Conservation (phyloP, 768 basidiomycete species). For the Chalciporus piperatus region DNA sequence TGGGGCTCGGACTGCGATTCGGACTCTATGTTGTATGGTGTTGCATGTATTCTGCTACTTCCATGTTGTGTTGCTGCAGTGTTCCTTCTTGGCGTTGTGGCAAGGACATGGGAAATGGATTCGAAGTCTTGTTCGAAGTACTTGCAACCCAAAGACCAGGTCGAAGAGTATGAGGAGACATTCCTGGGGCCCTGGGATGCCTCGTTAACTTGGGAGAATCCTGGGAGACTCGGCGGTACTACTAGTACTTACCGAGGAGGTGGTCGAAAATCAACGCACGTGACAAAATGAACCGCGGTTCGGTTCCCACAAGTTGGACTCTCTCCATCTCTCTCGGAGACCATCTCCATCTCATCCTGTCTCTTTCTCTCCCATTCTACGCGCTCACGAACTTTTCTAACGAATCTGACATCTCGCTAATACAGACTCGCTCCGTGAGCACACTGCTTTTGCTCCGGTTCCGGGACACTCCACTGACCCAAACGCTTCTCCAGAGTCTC, state of each 20-base stretch:
- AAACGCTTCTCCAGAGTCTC: conserved; percentile 10
- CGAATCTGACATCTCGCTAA: conserved; percentile 10
- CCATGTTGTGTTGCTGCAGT: no score
- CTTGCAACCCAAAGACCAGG: neutral
- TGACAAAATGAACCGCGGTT: conserved; percentile 32
- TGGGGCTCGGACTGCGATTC: no score
- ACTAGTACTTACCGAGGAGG: no score
- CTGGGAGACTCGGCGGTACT: no score
- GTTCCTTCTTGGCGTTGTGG: no score
- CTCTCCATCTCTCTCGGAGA: conserved; percentile 10
- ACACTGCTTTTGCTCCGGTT: neutral
- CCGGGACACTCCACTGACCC: neutral
- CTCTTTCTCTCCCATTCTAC: conserved; percentile 4
- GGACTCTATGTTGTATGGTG: no score
- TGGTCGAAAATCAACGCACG: conserved; percentile 34
- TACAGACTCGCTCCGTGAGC: conserved; percentile 13
- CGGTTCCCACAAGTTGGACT: conserved; percentile 16
- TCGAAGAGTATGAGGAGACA: no score
- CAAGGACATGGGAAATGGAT: neutral
- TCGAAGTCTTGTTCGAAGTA: no score
- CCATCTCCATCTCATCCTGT: conserved; percentile 8
- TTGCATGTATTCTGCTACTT: no score
- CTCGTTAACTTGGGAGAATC: no score
- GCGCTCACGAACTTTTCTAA: conserved; percentile 13
- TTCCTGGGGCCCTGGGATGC: no score